Evolutionary conservation across 352 stramenopile genomes (phyloP), one percentile per base, ranked within the genome.

Genomic region (Peronospora belbahrii): DNA sequence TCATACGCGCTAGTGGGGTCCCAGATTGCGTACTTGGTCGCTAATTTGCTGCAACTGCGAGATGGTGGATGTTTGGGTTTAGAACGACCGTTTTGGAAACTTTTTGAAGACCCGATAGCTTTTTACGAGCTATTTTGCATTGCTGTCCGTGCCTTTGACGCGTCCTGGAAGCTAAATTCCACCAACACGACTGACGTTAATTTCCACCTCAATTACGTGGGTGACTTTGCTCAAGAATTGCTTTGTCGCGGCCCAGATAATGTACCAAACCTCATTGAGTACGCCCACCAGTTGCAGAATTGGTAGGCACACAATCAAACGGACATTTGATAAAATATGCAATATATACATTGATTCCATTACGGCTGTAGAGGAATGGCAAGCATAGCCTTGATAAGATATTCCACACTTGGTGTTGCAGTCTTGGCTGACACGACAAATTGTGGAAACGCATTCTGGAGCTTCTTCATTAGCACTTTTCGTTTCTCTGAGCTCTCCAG

Each of bases 71-170:
- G 79, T 42, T 50, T 93, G 13, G 81, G 79, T 6, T 67, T 65
- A 0, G 81, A 89, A 53, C 74, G 79, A 6, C 75, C 79, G 18
- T 93, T 90, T 50, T 93, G 81, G 81, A 76, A 74, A 6, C 59
- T 90, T 1, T 93, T 93, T 59, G 81, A 93, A 41, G 81, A 93
- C 57, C 76, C 81, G 0, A 80, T 90, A 25, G 78, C 72, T 2
- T 87, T 90, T 48, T 88, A 74, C 37, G 81, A 93, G 52, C 65
- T 93, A 7, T 93, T 82, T 35, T 80, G 72, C 30, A 58, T 93
- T 48, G 62, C 70, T 9, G 85, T 89, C 47, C 75, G 76, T 20
- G 67, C 70, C 2, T 88, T 88, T 41, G 70, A 90, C 36, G 53
- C 77, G 17, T 85, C 74, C 10, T 88, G 75, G 71, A 75, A 80